A percentile compares a stretch with the other conserved stretches of the same genome.
These are phyloP conservation scores for Citrus mangshanensis DNA, from an alignment of 345 rosid species.

Conservation along the genomic window DNA sequence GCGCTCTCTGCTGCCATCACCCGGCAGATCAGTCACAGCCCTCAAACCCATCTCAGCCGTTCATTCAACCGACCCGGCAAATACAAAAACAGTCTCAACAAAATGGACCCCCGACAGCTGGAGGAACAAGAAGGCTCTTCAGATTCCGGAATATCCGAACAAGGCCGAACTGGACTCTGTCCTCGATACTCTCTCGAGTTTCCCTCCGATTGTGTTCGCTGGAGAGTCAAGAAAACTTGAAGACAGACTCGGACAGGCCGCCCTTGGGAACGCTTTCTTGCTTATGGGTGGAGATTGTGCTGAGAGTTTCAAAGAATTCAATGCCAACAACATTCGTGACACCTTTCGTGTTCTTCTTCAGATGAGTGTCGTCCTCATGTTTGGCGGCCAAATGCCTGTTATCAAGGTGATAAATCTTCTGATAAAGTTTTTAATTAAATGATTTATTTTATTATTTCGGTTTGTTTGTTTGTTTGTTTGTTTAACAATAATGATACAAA, in stretches of 20 bases:
- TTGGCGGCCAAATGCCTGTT: conserved; percentile 44
- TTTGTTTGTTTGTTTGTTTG: no score
- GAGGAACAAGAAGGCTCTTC: conserved; percentile 53
- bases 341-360: conserved; percentile 40
- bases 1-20: background rate
- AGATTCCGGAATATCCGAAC: conserved; percentile 62
- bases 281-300: conserved; percentile 45
- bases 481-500: no score
- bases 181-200: conserved; percentile 43
- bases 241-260: conserved; percentile 39
- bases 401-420: conserved; percentile 27
- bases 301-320: conserved; percentile 44
- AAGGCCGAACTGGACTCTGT: conserved; percentile 42
- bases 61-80: conserved; percentile 24
- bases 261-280: conserved; percentile 36
- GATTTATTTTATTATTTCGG: background rate
- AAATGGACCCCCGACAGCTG: conserved; percentile 55
- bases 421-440: background rate
- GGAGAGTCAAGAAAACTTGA: conserved; percentile 63
- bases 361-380: conserved; percentile 45
- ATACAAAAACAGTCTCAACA: background rate
- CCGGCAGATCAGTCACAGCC: background rate
- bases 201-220: conserved; percentile 66
- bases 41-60: conserved; percentile 23
- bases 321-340: conserved; percentile 38